Base-by-base conservation (phyloP, 2,329 filamentous ascomycete genomes). In the Hypoxylon sp. region DNA sequence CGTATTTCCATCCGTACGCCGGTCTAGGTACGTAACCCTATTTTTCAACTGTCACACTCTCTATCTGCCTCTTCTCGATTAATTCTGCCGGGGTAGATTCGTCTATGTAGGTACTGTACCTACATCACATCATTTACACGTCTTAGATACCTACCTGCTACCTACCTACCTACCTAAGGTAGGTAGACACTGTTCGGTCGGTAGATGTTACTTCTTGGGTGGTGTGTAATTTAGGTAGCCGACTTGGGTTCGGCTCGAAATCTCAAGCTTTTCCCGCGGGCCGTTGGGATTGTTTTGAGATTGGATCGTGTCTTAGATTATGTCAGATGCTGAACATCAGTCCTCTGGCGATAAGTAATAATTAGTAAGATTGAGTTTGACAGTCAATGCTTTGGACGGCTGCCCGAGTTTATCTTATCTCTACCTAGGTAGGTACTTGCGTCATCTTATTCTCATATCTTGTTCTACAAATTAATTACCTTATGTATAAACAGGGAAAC, bases 11-110 rank as follows among this genome's bases (percentile, higher is more conserved):
- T 43, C 46, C 24, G 47, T 65, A 43, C 59, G 55, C 55, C 57
- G 64, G 62, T 55, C 65, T 61, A 62, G 52, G 55, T 46, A 59
- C 41, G 64, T 59, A 49, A 59, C 54, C 46, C 56, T 28, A 41
- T 51, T 56, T 49, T 34, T 46, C 56, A 54, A 56, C 10, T 37
- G 15, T 37, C 32, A n/a, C 13, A 15, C 15, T 6, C 6, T 34
- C 30, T 8, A 10, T 3, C 30, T 37, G 13, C 15, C 15, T 34
- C 10, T 13, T 10, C 32, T 37, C 13, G n/a, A 37, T 15, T 15
- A 37, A 37, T 15, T 15, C 32, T n/a, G 32, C 13, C 32, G 1
- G 6, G 11, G 1, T 37, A 37, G 32, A n/a, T 37, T 37, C 32
- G 5, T 15, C 13, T 37, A 37, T 26, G 24, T 26, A 37, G 8